phyloP scores from a whole-genome alignment of 75 land plant species.

The Azolla pinnata region DNA sequence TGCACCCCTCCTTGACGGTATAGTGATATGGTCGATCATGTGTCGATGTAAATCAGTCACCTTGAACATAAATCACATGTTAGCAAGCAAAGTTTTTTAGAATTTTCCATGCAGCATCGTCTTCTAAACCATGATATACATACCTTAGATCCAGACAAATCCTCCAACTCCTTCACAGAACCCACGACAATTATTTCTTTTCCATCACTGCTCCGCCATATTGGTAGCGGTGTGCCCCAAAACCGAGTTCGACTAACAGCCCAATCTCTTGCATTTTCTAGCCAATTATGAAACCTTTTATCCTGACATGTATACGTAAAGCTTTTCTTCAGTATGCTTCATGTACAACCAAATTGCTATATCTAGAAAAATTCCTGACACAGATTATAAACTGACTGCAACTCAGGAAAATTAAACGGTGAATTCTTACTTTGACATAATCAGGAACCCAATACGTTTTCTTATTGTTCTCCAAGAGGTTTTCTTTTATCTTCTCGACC shows the following conservation, averaged over 20 bases:
- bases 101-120: no score
- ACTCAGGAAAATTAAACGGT: background rate
- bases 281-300: conserved; percentile 96
- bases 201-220: conserved; percentile 93
- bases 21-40: conserved; percentile 83
- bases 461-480: conserved; percentile 71
- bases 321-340: no score
- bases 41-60: conserved; percentile 90
- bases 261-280: conserved; percentile 99
- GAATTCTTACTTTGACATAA: conserved; percentile 65
- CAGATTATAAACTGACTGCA: background rate
- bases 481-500: conserved; percentile 75
- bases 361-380: background rate
- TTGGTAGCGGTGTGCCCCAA: conserved; percentile 98
- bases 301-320: no score
- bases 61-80: conserved; percentile 26
- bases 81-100: no score
- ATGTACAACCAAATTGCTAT: conserved; percentile 5
- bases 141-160: conserved; percentile 84
- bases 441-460: conserved; percentile 98
- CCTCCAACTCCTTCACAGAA: conserved; percentile 76
- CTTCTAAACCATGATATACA: conserved; percentile 5
- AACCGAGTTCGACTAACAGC: conserved; percentile 90
- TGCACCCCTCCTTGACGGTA: conserved; percentile 84
- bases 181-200: conserved; percentile 69